A percentile compares a stretch with the other conserved stretches of the same genome.
These are phyloP conservation scores for Cynanchum wilfordii DNA, from an alignment of 257 asterid species.

Conservation along the genomic window DNA sequence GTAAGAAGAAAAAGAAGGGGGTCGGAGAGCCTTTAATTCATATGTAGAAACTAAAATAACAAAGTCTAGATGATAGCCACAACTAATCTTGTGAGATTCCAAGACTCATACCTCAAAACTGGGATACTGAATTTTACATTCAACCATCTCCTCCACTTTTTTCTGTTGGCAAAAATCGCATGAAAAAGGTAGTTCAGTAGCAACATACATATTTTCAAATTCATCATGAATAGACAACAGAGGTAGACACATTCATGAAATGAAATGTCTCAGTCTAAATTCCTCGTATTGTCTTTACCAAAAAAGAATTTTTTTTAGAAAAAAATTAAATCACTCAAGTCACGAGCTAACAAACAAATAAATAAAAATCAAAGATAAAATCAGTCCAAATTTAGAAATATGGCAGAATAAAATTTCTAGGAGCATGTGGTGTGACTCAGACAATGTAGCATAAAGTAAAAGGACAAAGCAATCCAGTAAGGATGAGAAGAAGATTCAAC, in stretches of 20 bases:
- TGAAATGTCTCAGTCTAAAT: not conserved
- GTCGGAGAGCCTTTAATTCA: not conserved
- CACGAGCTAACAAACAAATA: not conserved
- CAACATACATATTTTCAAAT: not conserved
- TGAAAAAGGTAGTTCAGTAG: slow-evolving; percentile 20
- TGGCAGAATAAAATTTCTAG: too few relatives aligned
- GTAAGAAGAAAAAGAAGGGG: not conserved
- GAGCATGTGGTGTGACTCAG: not conserved
- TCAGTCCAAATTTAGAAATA: not conserved
- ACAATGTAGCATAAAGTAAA: not conserved
- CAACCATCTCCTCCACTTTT: slow-evolving; percentile 53
- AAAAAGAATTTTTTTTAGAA: too few relatives aligned
- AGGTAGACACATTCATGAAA: not conserved
- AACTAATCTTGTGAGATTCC: too few relatives aligned
- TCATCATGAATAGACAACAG: not conserved
- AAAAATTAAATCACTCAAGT: not conserved
- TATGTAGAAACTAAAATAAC: not conserved
- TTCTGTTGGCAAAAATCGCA: slow-evolving; percentile 40
- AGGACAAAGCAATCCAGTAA: not conserved
- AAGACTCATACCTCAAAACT: slow-evolving; percentile 69
- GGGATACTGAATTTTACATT: slow-evolving; percentile 62
- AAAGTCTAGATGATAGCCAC: not conserved
- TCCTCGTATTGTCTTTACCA: not conserved
- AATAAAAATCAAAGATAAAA: slow-evolving; percentile 13
- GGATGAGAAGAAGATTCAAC: not conserved